These are phyloP conservation scores for Zancudomyces culisetae DNA, from an alignment of 371 early-diverging fungal species.

Conservation along the genomic window DNA sequence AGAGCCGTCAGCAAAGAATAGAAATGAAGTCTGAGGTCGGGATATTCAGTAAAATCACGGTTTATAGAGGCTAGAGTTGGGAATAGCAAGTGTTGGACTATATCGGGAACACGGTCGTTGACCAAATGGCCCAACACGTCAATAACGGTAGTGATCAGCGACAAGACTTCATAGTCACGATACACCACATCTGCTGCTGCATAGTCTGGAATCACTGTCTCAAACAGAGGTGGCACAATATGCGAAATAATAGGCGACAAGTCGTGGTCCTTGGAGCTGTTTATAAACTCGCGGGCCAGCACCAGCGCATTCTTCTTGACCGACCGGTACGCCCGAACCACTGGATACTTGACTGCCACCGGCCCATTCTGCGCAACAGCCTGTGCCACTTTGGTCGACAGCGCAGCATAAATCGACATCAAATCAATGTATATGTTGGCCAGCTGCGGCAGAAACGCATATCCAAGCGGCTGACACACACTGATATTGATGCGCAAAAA, in stretches of 20 bases:
- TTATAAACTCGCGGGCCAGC: conserved; percentile 69
- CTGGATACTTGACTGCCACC: conserved; percentile 80
- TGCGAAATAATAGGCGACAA: conserved; percentile 43
- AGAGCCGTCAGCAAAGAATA: conserved; percentile 77
- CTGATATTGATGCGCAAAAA: conserved; percentile 89
- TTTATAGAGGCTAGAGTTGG: conserved; percentile 95
- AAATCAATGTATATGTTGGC: conserved; percentile 74
- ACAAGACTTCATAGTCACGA: conserved; percentile 85
- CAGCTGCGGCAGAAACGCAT: conserved; percentile 67
- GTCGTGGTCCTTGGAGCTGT: conserved; percentile 50
- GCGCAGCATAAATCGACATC: conserved; percentile 65
- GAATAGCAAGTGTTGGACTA: conserved; percentile 84
- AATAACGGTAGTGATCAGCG: conserved; percentile 72
- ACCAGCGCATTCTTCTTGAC: conserved; percentile 89
- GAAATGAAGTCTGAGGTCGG: conserved; percentile 88
- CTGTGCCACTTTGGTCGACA: conserved; percentile 64
- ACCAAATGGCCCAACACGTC: conserved; percentile 49
- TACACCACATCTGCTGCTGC: conserved; percentile 64
- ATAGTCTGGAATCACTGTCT: conserved; percentile 79
- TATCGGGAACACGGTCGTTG: conserved; percentile 56
- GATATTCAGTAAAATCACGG: conserved; percentile 90
- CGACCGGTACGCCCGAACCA: conserved; percentile 73
- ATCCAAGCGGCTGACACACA: conserved; percentile 73
- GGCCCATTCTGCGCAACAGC: conserved; percentile 53
- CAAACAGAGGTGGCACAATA: conserved; percentile 79